phyloP scores from a whole-genome alignment of 2,329 filamentous ascomycete species.

The Alternaria novae-zelandiae region DNA sequence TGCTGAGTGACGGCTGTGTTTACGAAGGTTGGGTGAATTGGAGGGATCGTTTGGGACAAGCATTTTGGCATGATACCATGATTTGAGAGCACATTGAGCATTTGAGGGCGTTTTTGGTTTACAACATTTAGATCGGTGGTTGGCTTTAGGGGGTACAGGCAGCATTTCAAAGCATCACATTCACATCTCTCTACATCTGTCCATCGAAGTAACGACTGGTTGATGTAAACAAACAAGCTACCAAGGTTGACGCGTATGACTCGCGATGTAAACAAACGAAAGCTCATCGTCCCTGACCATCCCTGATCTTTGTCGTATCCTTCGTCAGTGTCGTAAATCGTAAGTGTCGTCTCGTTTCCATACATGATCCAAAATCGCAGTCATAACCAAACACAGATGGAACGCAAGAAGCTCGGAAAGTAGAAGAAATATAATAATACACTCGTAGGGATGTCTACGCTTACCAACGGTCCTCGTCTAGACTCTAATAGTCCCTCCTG shows the following conservation, averaged over 20 bases:
- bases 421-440: slow-evolving; percentile 7
- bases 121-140: background rate
- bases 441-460: background rate
- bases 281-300: background rate
- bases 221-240: background rate
- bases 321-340: background rate
- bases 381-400: background rate
- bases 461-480: background rate
- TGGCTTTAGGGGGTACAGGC: background rate
- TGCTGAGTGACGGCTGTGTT: background rate
- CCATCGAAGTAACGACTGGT: background rate
- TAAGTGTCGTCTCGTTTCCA: background rate
- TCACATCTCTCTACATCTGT: background rate
- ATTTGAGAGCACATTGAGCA: background rate
- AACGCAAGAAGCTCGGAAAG: background rate
- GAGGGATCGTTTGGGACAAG: background rate
- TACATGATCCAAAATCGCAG: background rate
- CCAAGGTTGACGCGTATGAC: background rate
- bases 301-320: background rate
- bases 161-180: background rate
- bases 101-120: background rate
- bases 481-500: slow-evolving; percentile 17
- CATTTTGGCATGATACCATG: background rate
- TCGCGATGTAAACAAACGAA: background rate
- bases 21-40: background rate